These are phyloP conservation scores for Paramecium tetraurelia DNA, from an alignment of 73 alveolate genomes.

Conservation along the genomic window DNA sequence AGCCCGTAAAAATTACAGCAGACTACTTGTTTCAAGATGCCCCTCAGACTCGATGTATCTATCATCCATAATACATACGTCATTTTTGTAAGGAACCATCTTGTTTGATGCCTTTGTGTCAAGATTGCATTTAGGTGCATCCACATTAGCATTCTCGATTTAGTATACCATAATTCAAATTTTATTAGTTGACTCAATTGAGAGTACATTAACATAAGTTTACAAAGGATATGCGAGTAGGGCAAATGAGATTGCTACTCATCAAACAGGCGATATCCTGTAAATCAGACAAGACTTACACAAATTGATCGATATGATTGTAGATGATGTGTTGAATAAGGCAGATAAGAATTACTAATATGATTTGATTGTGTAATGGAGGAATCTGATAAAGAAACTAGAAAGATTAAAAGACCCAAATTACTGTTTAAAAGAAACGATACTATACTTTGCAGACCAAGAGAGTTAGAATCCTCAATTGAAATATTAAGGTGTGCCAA, in stretches of 20 bases:
- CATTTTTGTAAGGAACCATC: not conserved
- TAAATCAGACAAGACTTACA: not conserved
- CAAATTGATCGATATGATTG: not conserved
- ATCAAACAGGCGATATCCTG: not conserved
- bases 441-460: not conserved
- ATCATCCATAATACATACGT: not conserved
- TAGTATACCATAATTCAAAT: not conserved
- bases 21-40: not conserved
- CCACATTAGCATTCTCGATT: not conserved
- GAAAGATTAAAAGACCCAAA: not conserved
- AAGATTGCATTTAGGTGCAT: not conserved
- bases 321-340: not conserved
- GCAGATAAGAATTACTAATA: not conserved
- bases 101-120: not conserved
- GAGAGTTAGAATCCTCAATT: not conserved
- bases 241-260: slow-evolving; percentile 21
- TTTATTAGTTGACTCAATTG: not conserved
- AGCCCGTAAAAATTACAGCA: not conserved
- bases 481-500: not conserved
- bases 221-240: not conserved
- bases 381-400: not conserved
- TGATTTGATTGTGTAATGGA: not conserved
- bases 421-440: not conserved
- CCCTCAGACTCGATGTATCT: not conserved
- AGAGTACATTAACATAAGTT: not conserved